Percentiles rank a stretch among this genome's conserved stretches.
Conservation (phyloP, 1,284 basidiomycete species). For the Cronartium quercuum region DNA sequence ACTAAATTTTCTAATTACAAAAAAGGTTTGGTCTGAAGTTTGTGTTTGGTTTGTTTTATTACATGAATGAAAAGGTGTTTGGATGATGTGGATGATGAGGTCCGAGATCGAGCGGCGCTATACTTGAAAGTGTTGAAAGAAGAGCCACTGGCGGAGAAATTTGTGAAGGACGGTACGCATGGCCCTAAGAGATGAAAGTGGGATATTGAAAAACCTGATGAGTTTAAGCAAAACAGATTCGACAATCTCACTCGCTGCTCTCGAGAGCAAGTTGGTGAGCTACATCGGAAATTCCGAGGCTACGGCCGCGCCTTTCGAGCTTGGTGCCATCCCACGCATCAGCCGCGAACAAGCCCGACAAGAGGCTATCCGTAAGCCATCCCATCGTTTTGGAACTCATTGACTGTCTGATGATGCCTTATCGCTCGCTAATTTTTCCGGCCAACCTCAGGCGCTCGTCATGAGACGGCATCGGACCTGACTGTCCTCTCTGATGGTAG, state of each 20-base stretch:
- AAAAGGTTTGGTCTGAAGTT: background rate
- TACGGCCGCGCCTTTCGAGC: slow-evolving; percentile 66
- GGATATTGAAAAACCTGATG: no score
- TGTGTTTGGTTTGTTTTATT: slow-evolving; percentile 29
- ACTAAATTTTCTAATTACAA: background rate
- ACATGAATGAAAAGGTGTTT: slow-evolving; percentile 61
- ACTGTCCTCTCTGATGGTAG: slow-evolving; percentile 29
- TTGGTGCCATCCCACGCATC: slow-evolving; percentile 75
- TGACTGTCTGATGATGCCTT: background rate
- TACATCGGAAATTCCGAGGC: slow-evolving; percentile 77
- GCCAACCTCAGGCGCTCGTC: slow-evolving; percentile 18
- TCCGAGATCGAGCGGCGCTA: slow-evolving; percentile 92
- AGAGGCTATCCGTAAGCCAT: slow-evolving; percentile 69
- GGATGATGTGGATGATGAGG: slow-evolving; percentile 98
- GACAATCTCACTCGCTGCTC: slow-evolving; percentile 74
- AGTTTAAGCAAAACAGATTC: slow-evolving; percentile 59
- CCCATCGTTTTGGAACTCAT: background rate
- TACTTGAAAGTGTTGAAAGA: slow-evolving; percentile 81
- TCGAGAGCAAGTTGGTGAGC: slow-evolving; percentile 78
- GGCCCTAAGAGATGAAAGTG: background rate
- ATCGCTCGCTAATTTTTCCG: background rate
- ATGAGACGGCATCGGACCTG: slow-evolving; percentile 33
- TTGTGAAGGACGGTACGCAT: slow-evolving; percentile 77
- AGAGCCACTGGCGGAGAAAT: slow-evolving; percentile 70
- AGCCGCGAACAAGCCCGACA: slow-evolving; percentile 80